These are phyloP conservation scores for Psilocybe tampanensis DNA, from an alignment of 768 basidiomycete species.

Conservation along the genomic window DNA sequence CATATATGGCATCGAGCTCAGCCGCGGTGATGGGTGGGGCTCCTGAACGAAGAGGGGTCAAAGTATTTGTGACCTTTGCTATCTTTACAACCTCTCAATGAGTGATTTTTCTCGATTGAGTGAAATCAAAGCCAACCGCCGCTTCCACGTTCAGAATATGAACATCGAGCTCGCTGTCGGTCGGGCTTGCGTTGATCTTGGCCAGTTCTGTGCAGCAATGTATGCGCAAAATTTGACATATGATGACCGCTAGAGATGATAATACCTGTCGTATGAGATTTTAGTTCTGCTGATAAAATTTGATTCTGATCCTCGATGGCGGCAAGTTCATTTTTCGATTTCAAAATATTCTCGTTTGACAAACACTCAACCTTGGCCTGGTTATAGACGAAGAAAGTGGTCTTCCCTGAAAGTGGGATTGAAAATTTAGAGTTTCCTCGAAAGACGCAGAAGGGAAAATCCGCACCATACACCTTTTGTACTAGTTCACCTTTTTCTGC, in stretches of 20 bases:
- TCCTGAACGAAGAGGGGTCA: slow-evolving; percentile 70
- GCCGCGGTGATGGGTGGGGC: slow-evolving; percentile 68
- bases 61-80: slow-evolving; percentile 44
- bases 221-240: slow-evolving; percentile 17
- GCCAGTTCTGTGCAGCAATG: slow-evolving; percentile 53
- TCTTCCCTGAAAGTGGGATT: slow-evolving; percentile 63
- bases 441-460: background rate
- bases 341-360: slow-evolving; percentile 58
- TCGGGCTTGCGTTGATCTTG: slow-evolving; percentile 65
- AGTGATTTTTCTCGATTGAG: slow-evolving; percentile 4
- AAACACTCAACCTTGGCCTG: slow-evolving; percentile 72
- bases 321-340: slow-evolving; percentile 62
- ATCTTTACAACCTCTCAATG: slow-evolving; percentile 41
- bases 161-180: slow-evolving; percentile 62
- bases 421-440: background rate
- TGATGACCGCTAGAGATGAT: background rate
- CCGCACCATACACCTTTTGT: slow-evolving; percentile 80
- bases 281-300: slow-evolving; percentile 49
- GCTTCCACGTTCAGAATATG: slow-evolving; percentile 53
- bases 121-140: slow-evolving; percentile 44
- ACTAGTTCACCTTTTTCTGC: slow-evolving; percentile 86
- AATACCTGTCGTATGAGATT: slow-evolving; percentile 47
- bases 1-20: slow-evolving; percentile 68
- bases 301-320: slow-evolving; percentile 63
- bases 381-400: slow-evolving; percentile 85